Percentiles rank a stretch among this genome's conserved stretches.
Evolutionary conservation across 495 filamentous ascomycete genomes (phyloP).

Genomic region (Penicillium canescens): DNA sequence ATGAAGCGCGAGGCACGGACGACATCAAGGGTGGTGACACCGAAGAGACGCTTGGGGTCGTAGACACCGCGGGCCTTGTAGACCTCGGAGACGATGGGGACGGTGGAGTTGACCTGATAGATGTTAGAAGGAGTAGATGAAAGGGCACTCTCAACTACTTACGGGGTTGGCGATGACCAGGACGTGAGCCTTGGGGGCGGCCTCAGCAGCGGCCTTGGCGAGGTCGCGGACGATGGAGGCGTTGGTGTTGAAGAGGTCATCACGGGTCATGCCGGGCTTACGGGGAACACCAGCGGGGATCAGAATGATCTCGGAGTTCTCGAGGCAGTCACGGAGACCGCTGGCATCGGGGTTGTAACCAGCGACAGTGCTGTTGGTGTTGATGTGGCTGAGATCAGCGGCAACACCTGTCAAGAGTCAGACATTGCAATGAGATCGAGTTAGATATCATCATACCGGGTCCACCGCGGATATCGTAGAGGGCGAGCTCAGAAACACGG

Average conservation of each 20-base stretch:
- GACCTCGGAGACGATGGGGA: slow-evolving; percentile 94
- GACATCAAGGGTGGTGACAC: slow-evolving; percentile 98
- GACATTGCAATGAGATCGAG: neutral
- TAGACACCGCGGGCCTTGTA: slow-evolving; percentile 93
- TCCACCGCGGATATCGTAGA: slow-evolving; percentile 95
- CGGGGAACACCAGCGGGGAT: slow-evolving; percentile 98
- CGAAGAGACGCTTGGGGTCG: slow-evolving; percentile 98
- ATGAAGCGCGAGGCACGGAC: slow-evolving; percentile 98
- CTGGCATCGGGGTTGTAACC: slow-evolving; percentile 78
- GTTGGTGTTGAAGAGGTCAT: slow-evolving; percentile 99
- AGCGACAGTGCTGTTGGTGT: slow-evolving; percentile 93
- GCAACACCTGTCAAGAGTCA: slow-evolving; percentile 74
- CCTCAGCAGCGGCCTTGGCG: slow-evolving; percentile 90
- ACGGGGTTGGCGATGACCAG: slow-evolving; percentile 97
- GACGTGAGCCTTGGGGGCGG: slow-evolving; percentile 88
- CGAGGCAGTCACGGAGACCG: slow-evolving; percentile 75
- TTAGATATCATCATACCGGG: slow-evolving; percentile 64
- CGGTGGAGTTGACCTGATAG: slow-evolving; percentile 85
- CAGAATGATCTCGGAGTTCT: slow-evolving; percentile 87
- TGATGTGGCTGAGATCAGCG: slow-evolving; percentile 96
- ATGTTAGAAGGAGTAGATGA: slow-evolving; percentile 1
- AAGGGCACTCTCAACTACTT: slow-evolving; percentile 18
- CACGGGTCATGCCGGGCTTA: slow-evolving; percentile 99
- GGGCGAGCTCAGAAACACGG: slow-evolving; percentile 82
- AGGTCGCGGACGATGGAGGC: slow-evolving; percentile 98